Percentiles rank a stretch among this genome's conserved stretches.
phyloP scores from a whole-genome alignment of 2,329 filamentous ascomycete species.

The Waltergamsia citrina region DNA sequence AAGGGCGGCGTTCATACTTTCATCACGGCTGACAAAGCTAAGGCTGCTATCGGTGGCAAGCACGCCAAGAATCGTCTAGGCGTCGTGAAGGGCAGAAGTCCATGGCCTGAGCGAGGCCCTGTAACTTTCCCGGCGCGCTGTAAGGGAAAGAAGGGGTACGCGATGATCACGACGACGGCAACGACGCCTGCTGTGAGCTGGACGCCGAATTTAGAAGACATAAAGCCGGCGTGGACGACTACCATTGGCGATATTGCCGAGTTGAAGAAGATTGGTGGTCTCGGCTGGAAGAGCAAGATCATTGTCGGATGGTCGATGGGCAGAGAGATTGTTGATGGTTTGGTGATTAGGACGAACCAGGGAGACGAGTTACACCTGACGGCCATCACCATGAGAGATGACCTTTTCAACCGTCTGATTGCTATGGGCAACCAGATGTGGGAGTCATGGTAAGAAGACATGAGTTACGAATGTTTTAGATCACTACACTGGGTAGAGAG shows the following conservation, averaged over 20 bases:
- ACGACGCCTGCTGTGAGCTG: slow-evolving; percentile 61
- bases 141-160: slow-evolving; percentile 61
- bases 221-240: slow-evolving; percentile 59
- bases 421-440: slow-evolving; percentile 76
- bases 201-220: slow-evolving; percentile 41
- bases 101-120: slow-evolving; percentile 48
- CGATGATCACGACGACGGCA: slow-evolving; percentile 58
- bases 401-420: slow-evolving; percentile 71
- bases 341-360: slow-evolving; percentile 53
- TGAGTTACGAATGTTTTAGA: slow-evolving; percentile 3
- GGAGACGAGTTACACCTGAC: slow-evolving; percentile 54
- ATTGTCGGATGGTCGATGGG: slow-evolving; percentile 72
- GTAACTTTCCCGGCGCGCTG: slow-evolving; percentile 68
- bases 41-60: slow-evolving; percentile 47
- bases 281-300: slow-evolving; percentile 79
- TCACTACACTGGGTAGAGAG: background rate
- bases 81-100: slow-evolving; percentile 41
- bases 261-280: slow-evolving; percentile 68
- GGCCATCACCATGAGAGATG: slow-evolving; percentile 62
- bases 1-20: slow-evolving; percentile 66
- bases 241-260: slow-evolving; percentile 62
- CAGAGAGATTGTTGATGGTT: slow-evolving; percentile 64
- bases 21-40: slow-evolving; percentile 60
- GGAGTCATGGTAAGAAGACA: slow-evolving; percentile 54
- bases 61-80: slow-evolving; percentile 64